Evolutionary conservation across 441 rosid species (phyloP).

Genomic region (Populus hybrid): DNA sequence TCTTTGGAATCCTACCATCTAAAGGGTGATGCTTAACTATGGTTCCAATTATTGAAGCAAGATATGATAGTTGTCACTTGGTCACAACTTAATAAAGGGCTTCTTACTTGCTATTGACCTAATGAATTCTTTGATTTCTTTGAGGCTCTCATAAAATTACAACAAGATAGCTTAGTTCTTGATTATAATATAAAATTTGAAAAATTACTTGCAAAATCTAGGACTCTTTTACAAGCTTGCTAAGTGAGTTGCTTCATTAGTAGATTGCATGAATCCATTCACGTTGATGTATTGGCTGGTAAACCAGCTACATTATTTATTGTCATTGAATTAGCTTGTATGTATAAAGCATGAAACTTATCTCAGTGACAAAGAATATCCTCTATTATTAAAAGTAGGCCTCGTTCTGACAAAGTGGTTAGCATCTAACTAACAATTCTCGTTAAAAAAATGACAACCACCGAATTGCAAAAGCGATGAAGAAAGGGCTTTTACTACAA

Average conservation of each 20-base stretch:
- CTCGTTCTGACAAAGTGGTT: background rate
- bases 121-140: background rate
- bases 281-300: background rate
- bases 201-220: background rate
- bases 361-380: background rate
- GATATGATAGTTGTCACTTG: background rate
- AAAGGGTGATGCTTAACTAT: background rate
- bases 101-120: background rate
- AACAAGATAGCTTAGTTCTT: background rate
- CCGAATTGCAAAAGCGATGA: background rate
- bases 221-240: background rate
- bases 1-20: background rate
- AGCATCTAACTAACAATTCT: background rate
- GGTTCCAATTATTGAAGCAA: background rate
- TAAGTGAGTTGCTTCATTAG: background rate
- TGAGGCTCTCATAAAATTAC: background rate
- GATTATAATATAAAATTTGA: background rate
- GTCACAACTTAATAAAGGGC: background rate
- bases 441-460: background rate
- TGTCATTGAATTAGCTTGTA: background rate
- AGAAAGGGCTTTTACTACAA: background rate
- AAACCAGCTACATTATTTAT: background rate
- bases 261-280: background rate
- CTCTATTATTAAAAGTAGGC: accelerated
- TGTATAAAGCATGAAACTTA: background rate